Base-by-base conservation (phyloP, 768 basidiomycete genomes). In the Leccinellum rugosiceps region DNA sequence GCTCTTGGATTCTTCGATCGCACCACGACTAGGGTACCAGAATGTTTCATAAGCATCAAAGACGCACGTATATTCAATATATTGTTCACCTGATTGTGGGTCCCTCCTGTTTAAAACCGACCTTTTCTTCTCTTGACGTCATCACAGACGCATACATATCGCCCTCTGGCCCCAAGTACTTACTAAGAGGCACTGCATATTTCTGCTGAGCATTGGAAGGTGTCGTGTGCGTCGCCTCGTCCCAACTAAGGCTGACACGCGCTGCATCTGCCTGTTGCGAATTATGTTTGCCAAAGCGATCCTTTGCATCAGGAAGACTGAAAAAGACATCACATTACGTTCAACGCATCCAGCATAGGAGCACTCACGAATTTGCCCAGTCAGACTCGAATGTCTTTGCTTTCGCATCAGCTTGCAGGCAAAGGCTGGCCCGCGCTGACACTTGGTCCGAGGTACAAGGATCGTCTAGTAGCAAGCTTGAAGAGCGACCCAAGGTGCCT, bases 181-280 rank as follows among this genome's bases (percentile, higher is more conserved):
- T 34, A 58, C 52, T 63, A 14, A 61, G 52, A 57, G 67, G 67
- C 0, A 67, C 68, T 43, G 53, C 54, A 48, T 68, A 68, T 44
- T 53, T 53, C 6, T 14, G 53, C 17, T 19, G 31, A 4, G 44
- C 2, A 13, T 17, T 46, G 26, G 58, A 26, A 6, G 17, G 17
- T 17, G 19, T 41, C 23, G 32, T 26, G 19, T 45, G 55, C 8
- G 23, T 28, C 25, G 25, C 35, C 17, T 53, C 58, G 41, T 54
- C 48, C 60, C 56, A 66, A 2, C 47, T 5, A 21, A 45, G 14
- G 23, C 38, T 31, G 31, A 34, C 53, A 55, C 49, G 46, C 8
- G 25, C 41, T 0, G 7, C 30, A 13, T 47, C 54, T 3, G 11
- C 14, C 6, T 26, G 52, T 50, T 6, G 58, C 32, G n/a, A 30